Base-by-base conservation (phyloP, 306 rosid species). In the Quillaja saponaria region DNA sequence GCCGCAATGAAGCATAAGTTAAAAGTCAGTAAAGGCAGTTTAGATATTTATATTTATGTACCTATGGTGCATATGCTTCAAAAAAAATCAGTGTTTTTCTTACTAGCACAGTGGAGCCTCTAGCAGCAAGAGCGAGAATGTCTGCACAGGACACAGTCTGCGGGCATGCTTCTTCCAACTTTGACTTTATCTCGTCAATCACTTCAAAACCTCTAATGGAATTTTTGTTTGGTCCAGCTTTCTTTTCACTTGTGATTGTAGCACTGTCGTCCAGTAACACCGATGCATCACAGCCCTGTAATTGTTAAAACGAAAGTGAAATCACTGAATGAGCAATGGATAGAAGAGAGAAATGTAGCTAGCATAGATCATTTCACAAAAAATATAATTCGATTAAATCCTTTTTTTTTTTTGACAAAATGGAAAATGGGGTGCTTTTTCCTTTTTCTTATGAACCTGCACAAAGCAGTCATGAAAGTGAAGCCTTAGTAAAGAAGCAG, bases 401-500 rank as follows among this genome's bases (percentile, higher is more conserved):
- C 31, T 1, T 25, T 2, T 25, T 2, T 2, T 25, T 25, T 25
- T 25, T 25, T 25, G 31, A 25, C 31, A 25, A 25, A 25, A 25
- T 25, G 31, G 4, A 2, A 25, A 25, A 4, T 25, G 31, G 31
- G 31, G 4, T 25, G 2, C 4, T 25, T 1, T 25, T 25, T 25
- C 4, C 4, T 1, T 25, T 25, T 25, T 25, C 4, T 25, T 25
- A 25, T 25, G 4, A 0, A 90, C 96, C 90, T 82, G 95, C 19
- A 77, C 96, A 28, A 86, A 90, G 66, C 96, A 90, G 51, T 86
- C 95, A 12, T 90, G 96, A 50, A 90, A 82, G 63, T 90, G 96
- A 58, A 86, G 95, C 60, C 96, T 73, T 28, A 90, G 91, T 31
- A 90, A 74, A 74, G 91, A 86, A 49, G 96, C 96, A 60, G 95